A percentile compares a stretch with the other conserved stretches of the same genome.
Evolutionary conservation across 2,329 filamentous ascomycete species (phyloP).

Genomic region (Ceratocystis colombiana): DNA sequence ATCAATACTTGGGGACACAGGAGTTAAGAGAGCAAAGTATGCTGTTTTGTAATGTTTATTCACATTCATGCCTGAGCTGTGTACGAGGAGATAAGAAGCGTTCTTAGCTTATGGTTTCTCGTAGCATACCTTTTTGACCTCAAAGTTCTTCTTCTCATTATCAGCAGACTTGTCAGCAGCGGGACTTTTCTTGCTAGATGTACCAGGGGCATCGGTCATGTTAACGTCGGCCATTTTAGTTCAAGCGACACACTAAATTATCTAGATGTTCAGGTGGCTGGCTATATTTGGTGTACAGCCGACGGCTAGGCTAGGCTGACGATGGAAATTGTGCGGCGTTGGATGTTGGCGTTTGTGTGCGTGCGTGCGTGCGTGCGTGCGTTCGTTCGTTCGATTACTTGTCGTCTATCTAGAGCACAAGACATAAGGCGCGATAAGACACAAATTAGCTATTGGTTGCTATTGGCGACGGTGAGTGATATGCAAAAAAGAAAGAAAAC

Average conservation of each 20-base stretch:
- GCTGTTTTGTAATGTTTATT: too few relatives aligned
- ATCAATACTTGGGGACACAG: too few relatives aligned
- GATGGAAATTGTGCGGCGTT: neutral
- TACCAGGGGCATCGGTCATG: slow-evolving; percentile 75
- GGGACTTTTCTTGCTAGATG: slow-evolving; percentile 41
- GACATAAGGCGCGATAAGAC: too few relatives aligned
- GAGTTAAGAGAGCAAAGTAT: too few relatives aligned
- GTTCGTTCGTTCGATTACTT: too few relatives aligned
- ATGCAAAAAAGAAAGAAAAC: too few relatives aligned
- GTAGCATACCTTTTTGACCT: slow-evolving; percentile 82
- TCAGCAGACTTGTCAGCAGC: slow-evolving; percentile 39
- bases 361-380: neutral
- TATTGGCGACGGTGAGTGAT: too few relatives aligned
- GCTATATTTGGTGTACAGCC: neutral
- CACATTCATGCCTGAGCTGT: too few relatives aligned
- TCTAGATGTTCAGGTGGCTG: neutral
- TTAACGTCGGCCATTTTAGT: slow-evolving; percentile 79
- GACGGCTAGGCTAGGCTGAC: neutral
- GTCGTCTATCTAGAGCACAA: too few relatives aligned
- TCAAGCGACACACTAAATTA: slow-evolving; percentile 22
- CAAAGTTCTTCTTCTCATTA: slow-evolving; percentile 86
- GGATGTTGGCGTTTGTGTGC: neutral
- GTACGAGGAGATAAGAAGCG: too few relatives aligned
- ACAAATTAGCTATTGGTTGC: too few relatives aligned
- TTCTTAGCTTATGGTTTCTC: neutral